Evolutionary conservation across 352 stramenopile species (phyloP).

Genomic region (Pythium vanterpoolii): DNA sequence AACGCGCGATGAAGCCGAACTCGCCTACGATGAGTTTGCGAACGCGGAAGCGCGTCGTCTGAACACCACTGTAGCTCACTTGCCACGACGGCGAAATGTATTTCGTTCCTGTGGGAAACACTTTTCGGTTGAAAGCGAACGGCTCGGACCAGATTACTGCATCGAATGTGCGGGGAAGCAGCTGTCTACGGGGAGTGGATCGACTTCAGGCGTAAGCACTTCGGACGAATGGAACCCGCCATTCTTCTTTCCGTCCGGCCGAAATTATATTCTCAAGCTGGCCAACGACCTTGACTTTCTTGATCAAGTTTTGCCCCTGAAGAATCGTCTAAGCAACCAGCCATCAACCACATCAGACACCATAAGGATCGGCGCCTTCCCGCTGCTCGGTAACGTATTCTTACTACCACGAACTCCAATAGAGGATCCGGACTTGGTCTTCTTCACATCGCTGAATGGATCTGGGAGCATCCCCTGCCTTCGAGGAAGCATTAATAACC

Average conservation of each 20-base stretch:
- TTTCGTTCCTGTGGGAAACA: conserved; percentile 80
- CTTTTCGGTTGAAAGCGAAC: conserved; percentile 79
- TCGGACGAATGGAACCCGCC: conserved; percentile 55
- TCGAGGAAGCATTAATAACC: conserved; percentile 3
- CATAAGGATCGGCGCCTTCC: conserved; percentile 32
- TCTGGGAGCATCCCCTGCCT: conserved; percentile 21
- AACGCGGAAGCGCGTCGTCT: conserved; percentile 51
- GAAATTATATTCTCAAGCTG: conserved; percentile 82
- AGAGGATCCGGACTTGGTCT: conserved; percentile 54
- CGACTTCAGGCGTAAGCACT: neutral
- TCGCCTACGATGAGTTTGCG: conserved; percentile 64
- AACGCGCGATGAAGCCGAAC: conserved; percentile 63
- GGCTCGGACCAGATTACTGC: conserved; percentile 56
- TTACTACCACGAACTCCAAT: conserved; percentile 56
- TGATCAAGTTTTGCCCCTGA: conserved; percentile 46
- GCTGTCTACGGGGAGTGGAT: conserved; percentile 22
- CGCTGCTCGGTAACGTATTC: conserved; percentile 68
- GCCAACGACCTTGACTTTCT: conserved; percentile 71
- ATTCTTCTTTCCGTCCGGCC: conserved; percentile 52
- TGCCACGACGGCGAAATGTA: conserved; percentile 54
- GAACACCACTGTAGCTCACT: conserved; percentile 57
- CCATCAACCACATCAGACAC: neutral
- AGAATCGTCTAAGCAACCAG: conserved; percentile 32
- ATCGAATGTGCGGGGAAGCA: conserved; percentile 71
- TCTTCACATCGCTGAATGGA: conserved; percentile 28